Base-by-base conservation (phyloP, 192 early-diverging fungal species). In the Backusella macrospora region DNA sequence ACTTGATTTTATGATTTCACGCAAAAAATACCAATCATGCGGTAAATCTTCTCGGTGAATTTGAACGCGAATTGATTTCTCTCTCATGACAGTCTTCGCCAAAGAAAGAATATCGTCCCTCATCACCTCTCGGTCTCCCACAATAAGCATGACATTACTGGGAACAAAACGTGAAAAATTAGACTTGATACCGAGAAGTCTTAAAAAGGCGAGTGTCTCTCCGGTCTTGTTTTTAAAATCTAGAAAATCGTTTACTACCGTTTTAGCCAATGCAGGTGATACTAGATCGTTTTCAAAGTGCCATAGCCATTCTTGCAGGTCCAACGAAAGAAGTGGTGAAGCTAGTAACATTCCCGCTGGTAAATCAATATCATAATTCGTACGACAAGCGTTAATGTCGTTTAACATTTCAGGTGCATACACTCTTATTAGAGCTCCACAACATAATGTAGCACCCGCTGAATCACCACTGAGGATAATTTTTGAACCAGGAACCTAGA, bases 391-490 rank as follows among this genome's bases (percentile, higher is more conserved):
- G 16, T 63, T 46, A 6, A 59, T 45, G 21, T 70, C 64, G 13
- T 67, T 59, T 0, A 49, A 21, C 1, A 63, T 10, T 9, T 73
- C 62, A 55, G 78, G 78, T 14, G 73, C 73, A 40, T 75, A 47
- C 1, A 49, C 16, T n/a, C 69, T 43, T n/a, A 75, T 72, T 6
- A 79, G 48, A 5, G 73, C 71, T 45, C 75, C 78, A 9, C 75
- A 63, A 6, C 63, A 52, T 14, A 79, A 43, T 3, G 78, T 65
- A 42, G 63, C 78, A 42, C 78, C 78, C 6, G 70, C 73, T 8
- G 78, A 79, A 45, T 79, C 78, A 16, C 78, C 78, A 1, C 48
- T 40, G 0, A 76, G 46, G 7, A 79, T 44, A 18, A 79, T 68
- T 43, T 72, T 75, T 8, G 49, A 72, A 9, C 64, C 69, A 18